These are phyloP conservation scores for Torulaspora globosa DNA, from an alignment of 1,139 yeast genomes.

Conservation along the genomic window DNA sequence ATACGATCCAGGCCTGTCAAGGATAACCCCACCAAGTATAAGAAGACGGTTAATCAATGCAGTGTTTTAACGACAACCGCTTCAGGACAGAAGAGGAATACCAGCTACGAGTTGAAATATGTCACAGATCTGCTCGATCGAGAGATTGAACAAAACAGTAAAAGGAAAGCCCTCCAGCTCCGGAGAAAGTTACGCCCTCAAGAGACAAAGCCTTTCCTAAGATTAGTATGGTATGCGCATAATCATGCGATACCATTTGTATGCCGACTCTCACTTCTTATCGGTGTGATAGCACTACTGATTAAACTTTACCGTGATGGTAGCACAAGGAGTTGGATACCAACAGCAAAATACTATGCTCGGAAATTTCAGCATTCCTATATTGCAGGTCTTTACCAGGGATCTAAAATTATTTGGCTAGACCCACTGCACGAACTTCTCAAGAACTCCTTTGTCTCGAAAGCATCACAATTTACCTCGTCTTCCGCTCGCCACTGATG, in stretches of 20 bases:
- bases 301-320: slow-evolving; percentile 11
- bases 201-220: slow-evolving; percentile 6
- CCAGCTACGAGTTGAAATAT: slow-evolving; percentile 10
- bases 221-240: slow-evolving; percentile 8
- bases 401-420: slow-evolving; percentile 15
- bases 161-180: slow-evolving; percentile 9
- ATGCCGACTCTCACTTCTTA: slow-evolving; percentile 14
- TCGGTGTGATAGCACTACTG: slow-evolving; percentile 15
- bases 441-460: slow-evolving; percentile 3
- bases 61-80: slow-evolving; percentile 31
- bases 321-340: slow-evolving; percentile 6
- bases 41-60: slow-evolving; percentile 21
- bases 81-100: slow-evolving; percentile 10
- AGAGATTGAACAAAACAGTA: slow-evolving; percentile 18
- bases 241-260: slow-evolving; percentile 12
- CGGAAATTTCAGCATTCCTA: slow-evolving; percentile 8
- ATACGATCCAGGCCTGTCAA: slow-evolving; percentile 13
- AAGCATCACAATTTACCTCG: slow-evolving; percentile 5
- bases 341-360: slow-evolving; percentile 10
- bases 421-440: slow-evolving; percentile 16
- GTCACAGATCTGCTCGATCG: slow-evolving; percentile 16
- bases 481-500: not conserved
- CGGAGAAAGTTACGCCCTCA: slow-evolving; percentile 5
- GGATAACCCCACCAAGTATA: slow-evolving; percentile 3
- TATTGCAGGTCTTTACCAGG: slow-evolving; percentile 12